Percentiles rank a stretch among this genome's conserved stretches.
Conservation (phyloP, 164 flowering plant species). For the Aristolochia contorta region DNA sequence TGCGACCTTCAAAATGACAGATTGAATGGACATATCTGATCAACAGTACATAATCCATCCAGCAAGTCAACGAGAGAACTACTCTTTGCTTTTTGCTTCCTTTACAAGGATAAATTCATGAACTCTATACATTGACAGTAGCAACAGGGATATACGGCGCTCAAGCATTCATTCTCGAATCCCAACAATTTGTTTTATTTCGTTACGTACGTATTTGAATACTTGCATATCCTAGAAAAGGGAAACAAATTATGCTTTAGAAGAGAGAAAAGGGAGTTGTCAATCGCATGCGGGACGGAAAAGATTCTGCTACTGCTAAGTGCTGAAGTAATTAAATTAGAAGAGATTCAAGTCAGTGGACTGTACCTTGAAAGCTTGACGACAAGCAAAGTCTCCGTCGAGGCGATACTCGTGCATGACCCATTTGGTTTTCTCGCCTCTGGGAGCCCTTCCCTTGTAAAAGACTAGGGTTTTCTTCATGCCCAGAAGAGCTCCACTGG, state of each 20-base stretch:
- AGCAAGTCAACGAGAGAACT: no score
- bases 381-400: constrained; percentile 60
- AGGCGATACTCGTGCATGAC: constrained; percentile 90
- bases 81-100: no score
- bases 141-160: neutral
- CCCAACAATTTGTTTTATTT: neutral
- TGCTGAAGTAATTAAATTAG: neutral
- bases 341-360: neutral
- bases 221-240: no score
- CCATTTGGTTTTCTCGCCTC: constrained; percentile 73
- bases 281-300: neutral
- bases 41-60: no score
- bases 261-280: neutral
- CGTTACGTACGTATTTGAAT: no score
- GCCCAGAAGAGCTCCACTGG: constrained; percentile 40
- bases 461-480: constrained; percentile 85
- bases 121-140: neutral
- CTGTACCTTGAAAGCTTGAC: constrained; percentile 50
- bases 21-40: no score
- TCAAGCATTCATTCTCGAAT: neutral
- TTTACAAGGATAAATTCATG: no score
- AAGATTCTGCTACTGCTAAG: neutral
- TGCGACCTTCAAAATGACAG: no score
- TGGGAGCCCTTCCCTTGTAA: constrained; percentile 76
- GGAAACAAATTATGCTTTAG: neutral